phyloP scores from a whole-genome alignment of 768 basidiomycete genomes.

The Cyclocybe aegerita region DNA sequence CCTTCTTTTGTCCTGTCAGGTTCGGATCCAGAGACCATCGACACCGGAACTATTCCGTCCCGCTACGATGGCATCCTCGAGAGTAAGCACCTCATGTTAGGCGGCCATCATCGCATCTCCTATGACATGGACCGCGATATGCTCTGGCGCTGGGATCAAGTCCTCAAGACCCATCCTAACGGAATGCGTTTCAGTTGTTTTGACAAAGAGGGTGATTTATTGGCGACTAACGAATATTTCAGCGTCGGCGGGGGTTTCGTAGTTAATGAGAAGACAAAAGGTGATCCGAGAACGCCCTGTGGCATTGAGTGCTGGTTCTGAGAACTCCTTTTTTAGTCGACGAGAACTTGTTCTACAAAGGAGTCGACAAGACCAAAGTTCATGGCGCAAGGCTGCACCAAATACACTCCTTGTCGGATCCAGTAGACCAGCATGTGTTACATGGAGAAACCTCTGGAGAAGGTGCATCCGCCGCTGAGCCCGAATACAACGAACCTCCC shows the following conservation, averaged over 20 bases:
- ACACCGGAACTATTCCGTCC: constrained; percentile 78
- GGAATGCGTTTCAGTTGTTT: constrained; percentile 94
- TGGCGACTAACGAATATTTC: constrained; percentile 95
- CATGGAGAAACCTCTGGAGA: not conserved
- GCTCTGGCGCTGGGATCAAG: constrained; percentile 88
- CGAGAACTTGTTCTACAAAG: constrained; percentile 94
- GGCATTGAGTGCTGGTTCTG: constrained; percentile 1
- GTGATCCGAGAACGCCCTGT: constrained; percentile 30
- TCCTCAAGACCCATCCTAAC: constrained; percentile 88
- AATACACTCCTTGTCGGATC: constrained; percentile 44
- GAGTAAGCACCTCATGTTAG: constrained; percentile 67
- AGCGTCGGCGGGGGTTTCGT: constrained; percentile 95
- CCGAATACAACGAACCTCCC: constrained; percentile 58
- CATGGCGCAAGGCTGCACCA: constrained; percentile 80
- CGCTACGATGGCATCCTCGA: constrained; percentile 70
- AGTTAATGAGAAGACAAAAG: constrained; percentile 92
- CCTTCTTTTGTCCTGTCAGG: constrained; percentile 32
- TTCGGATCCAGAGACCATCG: constrained; percentile 92
- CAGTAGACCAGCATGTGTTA: constrained; percentile 17
- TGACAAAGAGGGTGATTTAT: constrained; percentile 72
- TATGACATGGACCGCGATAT: constrained; percentile 92
- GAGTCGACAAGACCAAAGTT: constrained; percentile 79
- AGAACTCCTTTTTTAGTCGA: constrained; percentile 50
- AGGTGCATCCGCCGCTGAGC: not conserved
- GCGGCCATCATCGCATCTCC: constrained; percentile 70